Evolutionary conservation across 345 rosid genomes (phyloP).

Genomic region (Populus ilicifolia): DNA sequence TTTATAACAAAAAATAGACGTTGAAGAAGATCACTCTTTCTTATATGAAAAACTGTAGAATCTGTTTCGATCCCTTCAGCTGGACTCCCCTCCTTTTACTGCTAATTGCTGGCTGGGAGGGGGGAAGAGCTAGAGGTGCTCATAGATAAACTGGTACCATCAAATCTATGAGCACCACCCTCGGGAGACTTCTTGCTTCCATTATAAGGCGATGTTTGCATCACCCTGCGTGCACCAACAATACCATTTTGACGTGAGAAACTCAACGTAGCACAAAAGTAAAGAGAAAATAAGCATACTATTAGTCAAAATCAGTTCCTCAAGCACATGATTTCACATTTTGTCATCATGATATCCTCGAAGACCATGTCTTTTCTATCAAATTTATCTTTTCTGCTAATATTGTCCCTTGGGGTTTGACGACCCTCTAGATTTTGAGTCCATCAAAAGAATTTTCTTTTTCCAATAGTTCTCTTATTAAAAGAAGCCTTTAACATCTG

Average conservation of each 20-base stretch:
- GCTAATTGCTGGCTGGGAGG: constrained; percentile 19
- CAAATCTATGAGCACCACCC: not conserved
- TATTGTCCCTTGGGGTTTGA: not conserved
- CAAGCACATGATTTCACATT: too few relatives aligned
- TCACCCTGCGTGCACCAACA: constrained; percentile 8
- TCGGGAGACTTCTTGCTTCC: constrained; percentile 10
- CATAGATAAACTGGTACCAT: constrained; percentile 13
- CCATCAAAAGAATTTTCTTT: not conserved
- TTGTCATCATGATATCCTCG: not conserved
- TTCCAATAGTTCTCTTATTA: not conserved
- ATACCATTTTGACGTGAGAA: not conserved
- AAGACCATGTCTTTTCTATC: not conserved
- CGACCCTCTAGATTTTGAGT: not conserved
- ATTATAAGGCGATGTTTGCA: constrained; percentile 17
- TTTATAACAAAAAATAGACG: constrained; percentile 2
- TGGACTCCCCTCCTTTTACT: not conserved
- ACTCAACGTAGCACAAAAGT: not conserved
- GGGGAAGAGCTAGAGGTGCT: constrained; percentile 21
- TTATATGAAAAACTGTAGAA: not conserved
- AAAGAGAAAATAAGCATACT: not conserved
- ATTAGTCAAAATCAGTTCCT: not conserved
- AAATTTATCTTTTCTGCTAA: not conserved
- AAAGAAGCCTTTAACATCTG: not conserved
- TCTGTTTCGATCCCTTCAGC: not conserved
- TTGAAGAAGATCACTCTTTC: not conserved